These are phyloP conservation scores for Geoglossum glabrum DNA, from an alignment of 495 filamentous ascomycete genomes.

Conservation along the genomic window DNA sequence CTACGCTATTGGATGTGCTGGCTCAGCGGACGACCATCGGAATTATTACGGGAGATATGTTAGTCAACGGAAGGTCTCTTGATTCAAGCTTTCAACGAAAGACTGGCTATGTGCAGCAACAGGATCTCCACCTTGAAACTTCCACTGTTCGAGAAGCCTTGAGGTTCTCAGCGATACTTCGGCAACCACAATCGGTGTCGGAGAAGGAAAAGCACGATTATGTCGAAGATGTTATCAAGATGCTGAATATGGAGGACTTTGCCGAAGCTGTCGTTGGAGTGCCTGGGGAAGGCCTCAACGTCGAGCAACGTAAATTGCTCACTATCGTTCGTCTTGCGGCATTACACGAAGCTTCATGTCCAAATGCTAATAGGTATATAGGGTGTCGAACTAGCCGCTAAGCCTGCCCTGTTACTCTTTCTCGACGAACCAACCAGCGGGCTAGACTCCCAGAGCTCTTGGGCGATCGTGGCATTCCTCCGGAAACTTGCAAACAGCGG, in stretches of 20 bases:
- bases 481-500: constrained; percentile 65
- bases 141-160: constrained; percentile 71
- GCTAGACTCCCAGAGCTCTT: constrained; percentile 62
- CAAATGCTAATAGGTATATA: constrained; percentile 38
- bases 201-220: constrained; percentile 60
- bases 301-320: constrained; percentile 80
- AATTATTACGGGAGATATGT: constrained; percentile 49
- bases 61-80: constrained; percentile 50
- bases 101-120: constrained; percentile 66
- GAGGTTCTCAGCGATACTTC: constrained; percentile 61
- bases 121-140: constrained; percentile 60
- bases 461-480: constrained; percentile 76
- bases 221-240: constrained; percentile 60
- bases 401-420: constrained; percentile 71
- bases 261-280: constrained; percentile 72
- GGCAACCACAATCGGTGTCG: constrained; percentile 52
- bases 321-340: constrained; percentile 45
- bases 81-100: constrained; percentile 57
- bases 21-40: constrained; percentile 62
- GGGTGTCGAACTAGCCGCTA: constrained; percentile 50
- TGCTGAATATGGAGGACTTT: constrained; percentile 67
- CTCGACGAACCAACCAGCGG: constrained; percentile 82
- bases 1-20: constrained; percentile 60
- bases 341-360: constrained; percentile 52
- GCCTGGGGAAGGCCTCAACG: constrained; percentile 56